Conservation (phyloP, 495 filamentous ascomycete species). For the Talaromyces wortmannii region DNA sequence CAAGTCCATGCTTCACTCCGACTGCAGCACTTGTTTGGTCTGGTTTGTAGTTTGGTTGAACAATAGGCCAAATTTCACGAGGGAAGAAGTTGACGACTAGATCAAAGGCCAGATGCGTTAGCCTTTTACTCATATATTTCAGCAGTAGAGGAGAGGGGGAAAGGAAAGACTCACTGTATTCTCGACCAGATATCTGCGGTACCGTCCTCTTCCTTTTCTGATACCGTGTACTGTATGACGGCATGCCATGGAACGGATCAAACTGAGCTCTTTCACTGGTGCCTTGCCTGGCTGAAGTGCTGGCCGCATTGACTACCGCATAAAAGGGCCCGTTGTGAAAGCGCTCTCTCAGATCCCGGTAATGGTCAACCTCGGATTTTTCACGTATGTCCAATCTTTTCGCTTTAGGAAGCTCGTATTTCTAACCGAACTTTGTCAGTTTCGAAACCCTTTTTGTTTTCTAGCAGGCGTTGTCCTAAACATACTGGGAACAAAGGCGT, state of each 20-base stretch:
- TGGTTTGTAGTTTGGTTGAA: slow-evolving; percentile 40
- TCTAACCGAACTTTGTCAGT: slow-evolving; percentile 12
- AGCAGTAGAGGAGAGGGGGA: not conserved
- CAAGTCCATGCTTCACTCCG: slow-evolving; percentile 9
- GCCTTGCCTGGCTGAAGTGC: slow-evolving; percentile 33
- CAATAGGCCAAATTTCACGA: slow-evolving; percentile 43
- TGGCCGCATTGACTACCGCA: slow-evolving; percentile 43
- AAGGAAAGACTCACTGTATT: slow-evolving; percentile 36
- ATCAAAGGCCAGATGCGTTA: slow-evolving; percentile 1
- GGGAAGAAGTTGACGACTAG: slow-evolving; percentile 52
- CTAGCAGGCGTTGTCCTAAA: not conserved
- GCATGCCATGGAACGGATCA: slow-evolving; percentile 56
- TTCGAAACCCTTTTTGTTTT: not conserved
- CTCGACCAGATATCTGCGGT: slow-evolving; percentile 40
- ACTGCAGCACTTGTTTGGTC: slow-evolving; percentile 27
- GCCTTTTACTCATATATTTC: not conserved
- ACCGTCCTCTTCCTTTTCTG: slow-evolving; percentile 44
- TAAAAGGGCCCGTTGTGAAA: slow-evolving; percentile 53
- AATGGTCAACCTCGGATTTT: slow-evolving; percentile 33
- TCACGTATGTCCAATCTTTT: slow-evolving; percentile 25
- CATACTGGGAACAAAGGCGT: slow-evolving; percentile 4
- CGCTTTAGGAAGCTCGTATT: slow-evolving; percentile 28
- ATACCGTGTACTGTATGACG: slow-evolving; percentile 49
- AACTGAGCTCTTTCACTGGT: slow-evolving; percentile 31
- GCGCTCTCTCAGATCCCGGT: slow-evolving; percentile 40